These are phyloP conservation scores for Arabidopsis hybrid DNA, from an alignment of 441 rosid genomes.

Conservation along the genomic window DNA sequence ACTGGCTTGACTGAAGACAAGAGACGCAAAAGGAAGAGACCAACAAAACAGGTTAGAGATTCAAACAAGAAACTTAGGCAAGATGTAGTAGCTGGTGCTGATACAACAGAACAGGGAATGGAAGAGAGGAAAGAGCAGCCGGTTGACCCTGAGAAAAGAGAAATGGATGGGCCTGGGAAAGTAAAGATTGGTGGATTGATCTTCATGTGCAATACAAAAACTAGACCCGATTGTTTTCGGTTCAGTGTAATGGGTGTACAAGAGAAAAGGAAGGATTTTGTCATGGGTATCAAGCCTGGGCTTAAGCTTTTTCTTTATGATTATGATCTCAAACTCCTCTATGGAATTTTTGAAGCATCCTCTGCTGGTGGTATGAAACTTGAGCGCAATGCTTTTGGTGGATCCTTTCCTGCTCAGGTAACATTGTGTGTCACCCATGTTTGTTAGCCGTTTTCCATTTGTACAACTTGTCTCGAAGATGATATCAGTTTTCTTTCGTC, in stretches of 20 bases:
- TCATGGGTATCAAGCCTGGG: conserved; percentile 74
- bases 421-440: conserved; percentile 23
- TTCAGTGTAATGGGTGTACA: conserved; percentile 81
- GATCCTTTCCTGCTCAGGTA: conserved; percentile 92
- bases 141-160: conserved; percentile 21
- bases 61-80: conserved; percentile 34
- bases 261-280: conserved; percentile 61
- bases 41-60: conserved; percentile 24
- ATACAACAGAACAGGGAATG: conserved; percentile 3
- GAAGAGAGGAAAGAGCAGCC: conserved; percentile 39
- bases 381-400: conserved; percentile 91
- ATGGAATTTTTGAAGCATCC: conserved; percentile 81
- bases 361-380: conserved; percentile 82
- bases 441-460: conserved; percentile 3
- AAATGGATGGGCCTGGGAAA: conserved; percentile 42
- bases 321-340: conserved; percentile 84
- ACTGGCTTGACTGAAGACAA: conserved; percentile 32
- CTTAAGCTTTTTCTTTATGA: conserved; percentile 86
- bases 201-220: conserved; percentile 90
- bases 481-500: conserved; percentile 3
- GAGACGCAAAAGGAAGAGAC: conserved; percentile 39
- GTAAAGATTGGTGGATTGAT: conserved; percentile 79
- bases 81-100: conserved; percentile 21
- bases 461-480: conserved; percentile 7
- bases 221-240: conserved; percentile 85